Evolutionary conservation across 352 stramenopile genomes (phyloP).

Genomic region (Blastocystis sp.): DNA sequence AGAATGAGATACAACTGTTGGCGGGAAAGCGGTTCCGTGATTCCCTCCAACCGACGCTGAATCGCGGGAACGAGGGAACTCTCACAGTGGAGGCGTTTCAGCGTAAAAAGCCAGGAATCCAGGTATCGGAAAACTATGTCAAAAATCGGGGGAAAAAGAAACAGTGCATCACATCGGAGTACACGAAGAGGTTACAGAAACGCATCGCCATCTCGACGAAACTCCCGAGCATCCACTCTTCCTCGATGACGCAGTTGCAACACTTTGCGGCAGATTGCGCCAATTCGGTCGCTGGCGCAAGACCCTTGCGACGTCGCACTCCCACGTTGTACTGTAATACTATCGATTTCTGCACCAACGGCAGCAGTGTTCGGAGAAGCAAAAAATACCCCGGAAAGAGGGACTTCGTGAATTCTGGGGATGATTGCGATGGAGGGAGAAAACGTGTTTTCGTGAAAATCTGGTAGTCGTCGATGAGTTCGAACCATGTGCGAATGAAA

Average conservation of each 20-base stretch:
- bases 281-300: not conserved
- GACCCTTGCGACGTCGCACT: not conserved
- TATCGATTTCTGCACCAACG: not conserved
- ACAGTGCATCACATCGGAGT: constrained; percentile 27
- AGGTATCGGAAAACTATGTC: constrained; percentile 1
- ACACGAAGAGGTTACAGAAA: constrained; percentile 31
- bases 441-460: not conserved
- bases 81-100: not conserved
- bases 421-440: not conserved
- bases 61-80: not conserved
- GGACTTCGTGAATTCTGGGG: not conserved
- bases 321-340: not conserved
- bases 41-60: not conserved
- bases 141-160: not conserved
- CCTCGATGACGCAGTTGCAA: not conserved
- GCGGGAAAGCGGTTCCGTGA: not conserved
- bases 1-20: not conserved
- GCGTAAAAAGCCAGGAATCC: not conserved
- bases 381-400: constrained; percentile 35
- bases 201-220: constrained; percentile 7
- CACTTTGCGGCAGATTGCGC: not conserved
- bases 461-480: not conserved
- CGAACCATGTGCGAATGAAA: constrained; percentile 44
- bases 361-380: not conserved
- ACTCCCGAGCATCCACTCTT: not conserved